Conservation (phyloP, 495 filamentous ascomycete species). For the Aspergillus diversus region DNA sequence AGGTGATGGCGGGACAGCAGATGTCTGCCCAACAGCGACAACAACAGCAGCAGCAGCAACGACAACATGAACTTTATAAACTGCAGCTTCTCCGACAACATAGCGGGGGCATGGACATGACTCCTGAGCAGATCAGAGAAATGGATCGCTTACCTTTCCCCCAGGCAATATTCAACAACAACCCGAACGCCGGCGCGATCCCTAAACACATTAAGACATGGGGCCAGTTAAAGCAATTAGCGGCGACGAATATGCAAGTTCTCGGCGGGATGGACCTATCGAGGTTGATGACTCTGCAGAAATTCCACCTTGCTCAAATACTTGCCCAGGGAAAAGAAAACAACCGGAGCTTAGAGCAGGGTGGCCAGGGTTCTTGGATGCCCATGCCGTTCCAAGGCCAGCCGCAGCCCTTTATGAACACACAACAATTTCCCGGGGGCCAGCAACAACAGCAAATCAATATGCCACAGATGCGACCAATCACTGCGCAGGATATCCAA, state of each 20-base stretch:
- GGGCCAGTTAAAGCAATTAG: slow-evolving; percentile 71
- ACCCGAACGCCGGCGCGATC: slow-evolving; percentile 40
- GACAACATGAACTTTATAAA: slow-evolving; percentile 40
- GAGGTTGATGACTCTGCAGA: slow-evolving; percentile 56
- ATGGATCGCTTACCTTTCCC: slow-evolving; percentile 53
- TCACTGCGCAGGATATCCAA: slow-evolving; percentile 52
- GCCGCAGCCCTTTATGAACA: slow-evolving; percentile 40
- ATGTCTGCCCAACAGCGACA: slow-evolving; percentile 41
- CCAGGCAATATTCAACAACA: slow-evolving; percentile 40
- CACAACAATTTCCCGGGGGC: slow-evolving; percentile 37
- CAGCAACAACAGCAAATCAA: slow-evolving; percentile 32
- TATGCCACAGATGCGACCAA: slow-evolving; percentile 39
- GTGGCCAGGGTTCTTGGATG: slow-evolving; percentile 32
- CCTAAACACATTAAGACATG: slow-evolving; percentile 70
- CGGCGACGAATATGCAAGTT: slow-evolving; percentile 51
- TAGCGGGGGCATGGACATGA: slow-evolving; percentile 48
- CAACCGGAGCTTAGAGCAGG: slow-evolving; percentile 27
- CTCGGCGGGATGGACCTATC: slow-evolving; percentile 43
- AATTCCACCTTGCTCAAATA: slow-evolving; percentile 55
- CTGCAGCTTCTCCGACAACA: slow-evolving; percentile 45
- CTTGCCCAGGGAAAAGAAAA: slow-evolving; percentile 32
- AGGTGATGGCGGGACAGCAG: slow-evolving; percentile 41
- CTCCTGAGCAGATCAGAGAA: slow-evolving; percentile 44
- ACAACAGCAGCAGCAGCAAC: slow-evolving; percentile 38
- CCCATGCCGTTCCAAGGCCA: slow-evolving; percentile 32